These are phyloP conservation scores for Sesbania bispinosa DNA, from an alignment of 306 rosid genomes.

Conservation along the genomic window DNA sequence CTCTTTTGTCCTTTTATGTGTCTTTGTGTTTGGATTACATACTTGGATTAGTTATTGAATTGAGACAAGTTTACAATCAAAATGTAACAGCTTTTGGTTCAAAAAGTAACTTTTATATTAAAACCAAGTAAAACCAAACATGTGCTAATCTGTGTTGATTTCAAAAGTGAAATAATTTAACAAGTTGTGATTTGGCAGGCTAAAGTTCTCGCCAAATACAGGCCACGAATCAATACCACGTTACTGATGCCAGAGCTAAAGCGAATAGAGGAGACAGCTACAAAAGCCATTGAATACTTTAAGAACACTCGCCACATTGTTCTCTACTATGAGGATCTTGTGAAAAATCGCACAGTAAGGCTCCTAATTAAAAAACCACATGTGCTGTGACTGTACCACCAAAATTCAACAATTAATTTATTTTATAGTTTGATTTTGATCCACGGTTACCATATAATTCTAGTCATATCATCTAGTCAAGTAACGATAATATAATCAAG, in stretches of 20 bases:
- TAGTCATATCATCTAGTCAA: no score
- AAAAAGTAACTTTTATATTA: not conserved
- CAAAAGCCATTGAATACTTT: slow-evolving; percentile 46
- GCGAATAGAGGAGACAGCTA: slow-evolving; percentile 33
- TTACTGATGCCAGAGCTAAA: slow-evolving; percentile 42
- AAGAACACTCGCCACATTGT: slow-evolving; percentile 53
- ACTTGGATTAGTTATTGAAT: not conserved
- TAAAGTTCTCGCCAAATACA: slow-evolving; percentile 52
- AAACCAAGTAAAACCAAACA: not conserved
- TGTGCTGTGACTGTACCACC: not conserved
- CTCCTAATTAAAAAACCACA: no score
- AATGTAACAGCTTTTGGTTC: not conserved
- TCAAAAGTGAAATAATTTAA: slow-evolving; percentile 1
- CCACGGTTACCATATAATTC: not conserved
- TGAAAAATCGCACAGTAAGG: slow-evolving; percentile 54
- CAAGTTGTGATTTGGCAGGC: no score
- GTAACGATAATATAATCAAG: no score
- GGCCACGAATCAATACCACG: slow-evolving; percentile 41
- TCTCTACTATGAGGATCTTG: slow-evolving; percentile 61
- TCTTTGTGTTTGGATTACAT: not conserved
- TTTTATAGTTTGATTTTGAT: not conserved
- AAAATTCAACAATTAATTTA: not conserved
- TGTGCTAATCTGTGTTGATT: not conserved
- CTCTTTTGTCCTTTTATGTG: not conserved
- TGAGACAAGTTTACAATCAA: not conserved